phyloP scores from a whole-genome alignment of 139 green algal species.

The Chlamydomonas sp. region DNA sequence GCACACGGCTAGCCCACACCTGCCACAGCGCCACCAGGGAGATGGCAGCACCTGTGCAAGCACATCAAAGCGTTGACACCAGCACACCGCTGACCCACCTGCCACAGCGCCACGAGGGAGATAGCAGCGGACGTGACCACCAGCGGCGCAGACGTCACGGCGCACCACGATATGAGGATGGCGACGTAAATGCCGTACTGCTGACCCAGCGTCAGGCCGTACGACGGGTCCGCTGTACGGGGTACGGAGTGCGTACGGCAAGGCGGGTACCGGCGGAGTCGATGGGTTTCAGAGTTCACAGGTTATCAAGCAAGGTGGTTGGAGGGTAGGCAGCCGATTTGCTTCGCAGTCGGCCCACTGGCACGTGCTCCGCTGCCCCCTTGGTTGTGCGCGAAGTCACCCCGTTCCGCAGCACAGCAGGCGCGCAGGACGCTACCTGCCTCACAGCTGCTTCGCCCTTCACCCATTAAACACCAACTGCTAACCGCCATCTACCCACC shows the following conservation, averaged over 20 bases:
- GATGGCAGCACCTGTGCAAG: neutral
- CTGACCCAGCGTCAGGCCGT: neutral
- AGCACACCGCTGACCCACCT: neutral
- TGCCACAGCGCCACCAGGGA: constrained; percentile 2
- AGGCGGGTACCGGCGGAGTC: neutral
- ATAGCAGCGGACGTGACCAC: neutral
- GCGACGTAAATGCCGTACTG: neutral
- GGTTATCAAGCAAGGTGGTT: too few relatives aligned
- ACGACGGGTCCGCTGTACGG: neutral
- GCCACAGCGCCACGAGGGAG: constrained; percentile 4
- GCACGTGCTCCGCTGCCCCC: too few relatives aligned
- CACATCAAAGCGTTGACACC: too few relatives aligned
- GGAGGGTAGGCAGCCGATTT: too few relatives aligned
- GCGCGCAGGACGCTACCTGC: too few relatives aligned
- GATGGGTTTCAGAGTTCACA: neutral
- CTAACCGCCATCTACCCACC: neutral
- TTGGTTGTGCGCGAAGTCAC: too few relatives aligned
- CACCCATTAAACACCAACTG: too few relatives aligned
- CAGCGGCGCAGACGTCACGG: constrained; percentile 1
- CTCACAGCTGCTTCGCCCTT: too few relatives aligned
- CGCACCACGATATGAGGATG: neutral
- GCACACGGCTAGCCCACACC: neutral
- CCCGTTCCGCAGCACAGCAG: too few relatives aligned
- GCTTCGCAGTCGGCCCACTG: too few relatives aligned
- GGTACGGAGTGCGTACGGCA: neutral